Percentiles rank a stretch among this genome's conserved stretches.
Evolutionary conservation across 176 grass and related monocot genomes (phyloP).

Genomic region (Echinochloa phyllopogon): DNA sequence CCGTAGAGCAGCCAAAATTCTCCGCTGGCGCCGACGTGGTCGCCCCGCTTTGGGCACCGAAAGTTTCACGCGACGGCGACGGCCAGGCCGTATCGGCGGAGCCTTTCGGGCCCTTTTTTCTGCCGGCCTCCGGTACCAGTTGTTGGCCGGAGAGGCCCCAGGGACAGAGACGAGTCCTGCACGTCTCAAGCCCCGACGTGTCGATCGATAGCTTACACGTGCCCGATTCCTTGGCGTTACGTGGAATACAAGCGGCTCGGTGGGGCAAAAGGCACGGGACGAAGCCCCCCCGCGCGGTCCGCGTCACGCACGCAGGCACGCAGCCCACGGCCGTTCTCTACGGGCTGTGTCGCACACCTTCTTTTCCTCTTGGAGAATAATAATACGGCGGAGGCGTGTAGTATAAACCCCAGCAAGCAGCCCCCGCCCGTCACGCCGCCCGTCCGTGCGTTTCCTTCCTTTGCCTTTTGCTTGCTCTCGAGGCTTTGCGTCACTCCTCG

Average conservation of each 20-base stretch:
- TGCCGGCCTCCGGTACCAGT: neutral
- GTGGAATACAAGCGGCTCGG: neutral
- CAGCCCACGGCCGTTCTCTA: conserved; percentile 27
- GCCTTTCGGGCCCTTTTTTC: conserved; percentile 8
- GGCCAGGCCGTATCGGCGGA: neutral
- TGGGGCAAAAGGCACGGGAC: neutral
- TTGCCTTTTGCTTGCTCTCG: neutral
- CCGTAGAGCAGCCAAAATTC: neutral
- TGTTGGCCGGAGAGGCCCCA: neutral
- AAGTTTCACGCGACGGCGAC: conserved; percentile 18
- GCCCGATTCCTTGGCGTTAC: neutral
- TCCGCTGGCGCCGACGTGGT: conserved; percentile 46
- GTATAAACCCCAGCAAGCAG: neutral
- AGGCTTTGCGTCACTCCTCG: neutral
- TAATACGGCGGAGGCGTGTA: neutral
- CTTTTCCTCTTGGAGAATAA: neutral
- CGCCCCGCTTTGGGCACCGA: conserved; percentile 45
- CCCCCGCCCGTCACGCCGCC: conserved; percentile 32
- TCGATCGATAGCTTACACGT: conserved; percentile 27
- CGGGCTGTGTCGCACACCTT: conserved; percentile 2
- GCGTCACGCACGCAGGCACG: neutral
- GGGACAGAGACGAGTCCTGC: neutral
- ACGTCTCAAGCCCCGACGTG: conserved; percentile 36
- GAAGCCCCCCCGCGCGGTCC: neutral
- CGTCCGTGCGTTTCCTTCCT: conserved; percentile 27